These are phyloP conservation scores for Myriangium duriaei DNA, from an alignment of 2,329 filamentous ascomycete species.

Conservation along the genomic window DNA sequence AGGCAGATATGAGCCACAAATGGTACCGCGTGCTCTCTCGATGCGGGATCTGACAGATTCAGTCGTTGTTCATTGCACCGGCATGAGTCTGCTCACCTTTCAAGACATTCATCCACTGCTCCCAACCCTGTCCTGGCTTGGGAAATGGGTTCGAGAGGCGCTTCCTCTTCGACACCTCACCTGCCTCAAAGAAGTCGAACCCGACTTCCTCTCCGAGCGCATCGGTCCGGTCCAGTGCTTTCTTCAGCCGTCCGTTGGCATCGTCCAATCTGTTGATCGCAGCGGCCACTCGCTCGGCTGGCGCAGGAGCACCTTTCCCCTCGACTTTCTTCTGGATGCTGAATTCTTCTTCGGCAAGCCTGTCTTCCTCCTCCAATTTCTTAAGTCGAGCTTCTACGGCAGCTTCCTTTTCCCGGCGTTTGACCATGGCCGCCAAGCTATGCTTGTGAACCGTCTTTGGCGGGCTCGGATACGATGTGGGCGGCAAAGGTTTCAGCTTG, in stretches of 20 bases:
- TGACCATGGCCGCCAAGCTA: constrained; percentile 18
- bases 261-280: constrained; percentile 32
- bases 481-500: not conserved
- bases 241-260: constrained; percentile 38
- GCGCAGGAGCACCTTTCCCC: constrained; percentile 11
- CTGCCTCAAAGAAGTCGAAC: constrained; percentile 47
- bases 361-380: constrained; percentile 11
- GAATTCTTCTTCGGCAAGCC: constrained; percentile 9
- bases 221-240: constrained; percentile 49
- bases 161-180: constrained; percentile 11
- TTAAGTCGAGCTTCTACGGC: constrained; percentile 16
- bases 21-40: constrained; percentile 28
- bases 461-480: constrained; percentile 2
- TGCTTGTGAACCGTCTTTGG: constrained; percentile 16
- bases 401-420: constrained; percentile 17
- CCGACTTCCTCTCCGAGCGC: constrained; percentile 39
- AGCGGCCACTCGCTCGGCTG: not conserved
- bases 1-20: constrained; percentile 27
- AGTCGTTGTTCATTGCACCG: not conserved
- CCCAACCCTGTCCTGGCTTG: constrained; percentile 17
- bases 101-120: constrained; percentile 23
- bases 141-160: constrained; percentile 18
- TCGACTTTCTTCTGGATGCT: constrained; percentile 9
- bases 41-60: constrained; percentile 12
- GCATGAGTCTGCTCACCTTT: constrained; percentile 15